Evolutionary conservation across 768 basidiomycete genomes (phyloP).

Genomic region (Boletus barrowsii): DNA sequence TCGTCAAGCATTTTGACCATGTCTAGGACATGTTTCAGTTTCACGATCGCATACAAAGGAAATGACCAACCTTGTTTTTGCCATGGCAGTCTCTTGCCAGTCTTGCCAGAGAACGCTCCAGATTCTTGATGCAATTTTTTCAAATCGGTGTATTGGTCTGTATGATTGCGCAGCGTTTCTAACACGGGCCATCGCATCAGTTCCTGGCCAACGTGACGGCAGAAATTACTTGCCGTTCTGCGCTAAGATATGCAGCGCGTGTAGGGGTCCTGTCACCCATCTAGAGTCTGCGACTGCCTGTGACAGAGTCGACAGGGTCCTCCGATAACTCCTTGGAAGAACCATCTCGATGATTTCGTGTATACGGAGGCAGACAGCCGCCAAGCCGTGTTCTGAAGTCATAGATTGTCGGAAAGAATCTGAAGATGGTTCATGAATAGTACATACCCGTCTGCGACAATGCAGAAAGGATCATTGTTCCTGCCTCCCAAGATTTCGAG

Average conservation of each 20-base stretch:
- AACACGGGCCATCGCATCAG: not conserved
- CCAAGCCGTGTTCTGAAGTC: not conserved
- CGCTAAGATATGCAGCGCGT: conserved; percentile 15
- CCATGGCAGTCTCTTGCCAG: conserved; percentile 14
- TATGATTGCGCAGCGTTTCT: conserved; percentile 12
- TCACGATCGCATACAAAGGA: not conserved
- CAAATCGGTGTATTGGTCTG: conserved; percentile 10
- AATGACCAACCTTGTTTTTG: conserved; percentile 7
- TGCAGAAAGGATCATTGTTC: conserved; percentile 20
- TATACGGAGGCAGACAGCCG: not conserved
- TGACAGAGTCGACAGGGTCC: not conserved
- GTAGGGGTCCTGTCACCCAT: conserved; percentile 18
- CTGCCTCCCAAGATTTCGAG: conserved; percentile 17
- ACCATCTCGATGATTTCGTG: not conserved
- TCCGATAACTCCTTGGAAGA: not conserved
- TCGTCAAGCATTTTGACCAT: conserved; percentile 16
- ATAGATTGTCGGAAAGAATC: not conserved
- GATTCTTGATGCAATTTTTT: conserved; percentile 12
- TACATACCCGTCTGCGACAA: conserved; percentile 19
- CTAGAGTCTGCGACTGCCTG: too few species aligned
- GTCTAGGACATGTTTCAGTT: not conserved
- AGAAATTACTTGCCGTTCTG: conserved; percentile 9
- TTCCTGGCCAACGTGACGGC: not conserved
- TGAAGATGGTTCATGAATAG: not conserved
- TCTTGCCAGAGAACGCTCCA: conserved; percentile 8